phyloP scores from a whole-genome alignment of 768 basidiomycete species.

The Saitozyma podzolica region DNA sequence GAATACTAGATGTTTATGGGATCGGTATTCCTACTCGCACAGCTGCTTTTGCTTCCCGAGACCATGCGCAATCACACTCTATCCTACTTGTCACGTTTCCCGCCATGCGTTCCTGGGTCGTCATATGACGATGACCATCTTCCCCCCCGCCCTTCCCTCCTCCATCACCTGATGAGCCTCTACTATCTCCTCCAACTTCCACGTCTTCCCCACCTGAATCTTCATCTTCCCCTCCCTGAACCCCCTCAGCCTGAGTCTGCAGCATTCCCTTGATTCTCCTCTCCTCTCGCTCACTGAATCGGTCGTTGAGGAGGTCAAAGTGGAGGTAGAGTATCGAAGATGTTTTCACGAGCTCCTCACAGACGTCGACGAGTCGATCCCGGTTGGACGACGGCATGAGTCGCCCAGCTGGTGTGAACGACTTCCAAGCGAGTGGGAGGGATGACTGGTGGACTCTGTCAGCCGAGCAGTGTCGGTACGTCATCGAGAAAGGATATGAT shows the following conservation, averaged over 20 bases:
- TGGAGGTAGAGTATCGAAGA: slow-evolving; percentile 42
- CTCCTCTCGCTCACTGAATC: slow-evolving; percentile 50
- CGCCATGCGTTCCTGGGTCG: too few species aligned
- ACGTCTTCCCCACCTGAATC: slow-evolving; percentile 12
- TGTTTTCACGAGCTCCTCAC: slow-evolving; percentile 52
- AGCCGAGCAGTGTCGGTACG: background rate
- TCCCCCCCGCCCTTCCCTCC: slow-evolving; percentile 11
- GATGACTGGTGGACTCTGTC: slow-evolving; percentile 33
- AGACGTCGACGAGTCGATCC: slow-evolving; percentile 52
- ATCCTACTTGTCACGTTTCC: too few species aligned
- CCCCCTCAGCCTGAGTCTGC: slow-evolving; percentile 48
- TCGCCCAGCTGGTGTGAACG: slow-evolving; percentile 40
- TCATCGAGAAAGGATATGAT: slow-evolving; percentile 7
- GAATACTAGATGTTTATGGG: too few species aligned
- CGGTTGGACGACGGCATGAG: slow-evolving; percentile 50
- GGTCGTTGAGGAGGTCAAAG: slow-evolving; percentile 36
- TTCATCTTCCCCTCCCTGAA: slow-evolving; percentile 32
- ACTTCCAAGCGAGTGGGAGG: slow-evolving; percentile 49
- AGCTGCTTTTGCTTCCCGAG: too few species aligned
- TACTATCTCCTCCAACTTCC: slow-evolving; percentile 1
- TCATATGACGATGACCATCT: slow-evolving; percentile 13
- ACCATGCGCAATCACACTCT: too few species aligned
- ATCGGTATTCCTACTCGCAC: too few species aligned
- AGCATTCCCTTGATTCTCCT: slow-evolving; percentile 42
- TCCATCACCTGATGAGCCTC: slow-evolving; percentile 15